These are phyloP conservation scores for Paratinospora sagittata DNA, from an alignment of 164 flowering plant species.

Conservation along the genomic window DNA sequence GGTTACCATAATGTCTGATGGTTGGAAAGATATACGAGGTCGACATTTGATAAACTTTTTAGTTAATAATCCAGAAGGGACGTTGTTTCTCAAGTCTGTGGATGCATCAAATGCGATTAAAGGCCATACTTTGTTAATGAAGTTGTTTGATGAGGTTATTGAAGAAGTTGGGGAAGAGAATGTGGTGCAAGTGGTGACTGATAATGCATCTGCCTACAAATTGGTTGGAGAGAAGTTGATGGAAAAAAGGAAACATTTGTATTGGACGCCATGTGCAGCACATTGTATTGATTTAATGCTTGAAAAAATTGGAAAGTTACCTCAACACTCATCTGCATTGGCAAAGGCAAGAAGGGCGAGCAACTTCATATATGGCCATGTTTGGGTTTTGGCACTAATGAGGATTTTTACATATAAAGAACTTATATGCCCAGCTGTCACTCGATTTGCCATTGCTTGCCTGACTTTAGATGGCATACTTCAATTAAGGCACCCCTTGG, in stretches of 20 bases:
- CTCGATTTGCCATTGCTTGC: neutral
- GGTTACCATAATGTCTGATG: too few species aligned
- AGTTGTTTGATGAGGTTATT: too few species aligned
- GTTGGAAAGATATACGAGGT: too few species aligned
- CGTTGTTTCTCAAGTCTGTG: too few species aligned
- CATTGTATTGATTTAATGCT: neutral
- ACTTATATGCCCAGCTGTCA: neutral
- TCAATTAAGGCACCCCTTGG: neutral
- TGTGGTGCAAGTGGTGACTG: too few species aligned
- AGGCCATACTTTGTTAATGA: too few species aligned
- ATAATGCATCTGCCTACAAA: too few species aligned
- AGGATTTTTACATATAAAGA: neutral
- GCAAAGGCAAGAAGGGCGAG: neutral
- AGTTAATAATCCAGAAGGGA: too few species aligned
- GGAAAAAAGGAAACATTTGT: neutral
- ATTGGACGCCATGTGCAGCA: neutral
- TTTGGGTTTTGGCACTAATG: neutral
- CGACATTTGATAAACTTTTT: too few species aligned
- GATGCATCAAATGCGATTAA: too few species aligned
- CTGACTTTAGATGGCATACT: neutral
- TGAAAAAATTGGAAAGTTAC: neutral
- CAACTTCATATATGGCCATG: neutral
- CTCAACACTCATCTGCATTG: neutral
- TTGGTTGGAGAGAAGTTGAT: neutral
- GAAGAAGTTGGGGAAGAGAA: too few species aligned